Evolutionary conservation across 257 asterid genomes (phyloP).

Genomic region (Linderniella brevidens): DNA sequence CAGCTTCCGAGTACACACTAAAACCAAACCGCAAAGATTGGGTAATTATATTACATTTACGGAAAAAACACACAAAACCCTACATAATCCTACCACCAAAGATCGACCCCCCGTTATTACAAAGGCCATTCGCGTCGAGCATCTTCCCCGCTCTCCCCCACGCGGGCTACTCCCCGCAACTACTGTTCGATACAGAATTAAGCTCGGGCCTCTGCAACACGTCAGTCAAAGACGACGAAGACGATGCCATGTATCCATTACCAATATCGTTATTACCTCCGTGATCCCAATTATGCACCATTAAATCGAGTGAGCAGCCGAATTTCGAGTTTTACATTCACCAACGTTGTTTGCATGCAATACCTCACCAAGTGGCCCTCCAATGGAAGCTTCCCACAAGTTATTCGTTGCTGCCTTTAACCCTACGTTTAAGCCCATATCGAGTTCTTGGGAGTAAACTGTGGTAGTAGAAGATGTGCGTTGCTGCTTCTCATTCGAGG

Average conservation of each 20-base stretch:
- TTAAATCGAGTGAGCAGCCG: conserved; percentile 33
- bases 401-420: conserved; percentile 11
- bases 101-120: too few species aligned
- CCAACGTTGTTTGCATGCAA: conserved; percentile 28
- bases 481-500: background rate
- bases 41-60: too few species aligned
- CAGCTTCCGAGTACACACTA: too few species aligned
- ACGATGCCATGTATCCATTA: too few species aligned
- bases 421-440: conserved; percentile 57
- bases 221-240: conserved; percentile 51
- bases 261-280: too few species aligned
- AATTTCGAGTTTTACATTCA: conserved; percentile 18
- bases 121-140: conserved; percentile 12
- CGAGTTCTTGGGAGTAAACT: conserved; percentile 27
- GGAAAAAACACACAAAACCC: too few species aligned
- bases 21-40: too few species aligned
- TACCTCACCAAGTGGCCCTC: conserved; percentile 94
- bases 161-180: conserved; percentile 75
- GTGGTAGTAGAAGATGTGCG: background rate
- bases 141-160: conserved; percentile 24
- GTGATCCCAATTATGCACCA: conserved; percentile 44
- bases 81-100: too few species aligned
- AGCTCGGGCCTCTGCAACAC: conserved; percentile 60
- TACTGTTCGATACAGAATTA: conserved; percentile 63
- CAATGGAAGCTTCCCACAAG: conserved; percentile 60